Percentiles rank a stretch among this genome's conserved stretches.
Conservation (phyloP, 306 rosid species). For the Vigna reflexopilosa region DNA sequence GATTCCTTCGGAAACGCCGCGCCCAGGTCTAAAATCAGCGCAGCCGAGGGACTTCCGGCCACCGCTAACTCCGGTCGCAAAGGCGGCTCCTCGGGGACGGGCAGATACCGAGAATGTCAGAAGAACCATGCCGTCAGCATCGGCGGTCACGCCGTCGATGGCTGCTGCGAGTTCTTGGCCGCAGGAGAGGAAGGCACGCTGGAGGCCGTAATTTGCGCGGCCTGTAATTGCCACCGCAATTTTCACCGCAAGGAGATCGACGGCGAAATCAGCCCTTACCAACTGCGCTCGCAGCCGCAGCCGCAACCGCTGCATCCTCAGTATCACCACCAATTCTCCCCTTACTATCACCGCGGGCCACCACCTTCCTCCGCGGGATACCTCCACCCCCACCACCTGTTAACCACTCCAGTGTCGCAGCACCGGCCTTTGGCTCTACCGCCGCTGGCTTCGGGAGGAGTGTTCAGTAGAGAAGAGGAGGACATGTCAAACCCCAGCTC, state of each 20-base stretch:
- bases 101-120: slow-evolving; percentile 81
- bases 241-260: slow-evolving; percentile 90
- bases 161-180: slow-evolving; percentile 88
- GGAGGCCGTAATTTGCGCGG: slow-evolving; percentile 91
- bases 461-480: slow-evolving; percentile 64
- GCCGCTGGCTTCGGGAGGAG: slow-evolving; percentile 51
- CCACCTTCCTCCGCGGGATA: slow-evolving; percentile 52
- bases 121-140: slow-evolving; percentile 86
- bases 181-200: slow-evolving; percentile 86
- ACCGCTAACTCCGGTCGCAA: slow-evolving; percentile 4
- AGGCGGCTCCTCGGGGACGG: slow-evolving; percentile 6
- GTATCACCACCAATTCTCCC: slow-evolving; percentile 51
- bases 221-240: slow-evolving; percentile 94
- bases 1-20: slow-evolving; percentile 56
- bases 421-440: slow-evolving; percentile 57
- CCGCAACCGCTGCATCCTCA: slow-evolving; percentile 43
- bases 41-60: slow-evolving; percentile 42
- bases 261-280: slow-evolving; percentile 46
- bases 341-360: slow-evolving; percentile 54
- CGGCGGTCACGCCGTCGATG: slow-evolving; percentile 91
- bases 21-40: slow-evolving; percentile 33
- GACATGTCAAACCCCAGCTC: slow-evolving; percentile 79
- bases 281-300: slow-evolving; percentile 3
- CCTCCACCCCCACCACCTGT: slow-evolving; percentile 57
- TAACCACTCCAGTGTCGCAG: slow-evolving; percentile 45